A percentile compares a stretch with the other conserved stretches of the same genome.
Conservation (phyloP, 345 rosid genomes). For the Corchorus olitorius region DNA sequence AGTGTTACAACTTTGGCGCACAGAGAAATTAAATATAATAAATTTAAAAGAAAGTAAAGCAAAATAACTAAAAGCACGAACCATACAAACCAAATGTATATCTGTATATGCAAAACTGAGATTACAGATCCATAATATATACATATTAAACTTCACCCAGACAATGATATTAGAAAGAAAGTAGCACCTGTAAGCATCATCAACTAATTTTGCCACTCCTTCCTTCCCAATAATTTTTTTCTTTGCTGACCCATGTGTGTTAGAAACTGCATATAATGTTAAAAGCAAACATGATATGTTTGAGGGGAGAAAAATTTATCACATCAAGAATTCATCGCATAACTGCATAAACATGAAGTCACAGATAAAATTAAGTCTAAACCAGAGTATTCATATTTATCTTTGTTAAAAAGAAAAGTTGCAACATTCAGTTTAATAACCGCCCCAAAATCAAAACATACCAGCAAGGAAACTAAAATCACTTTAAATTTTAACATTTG, state of each 20-base stretch:
- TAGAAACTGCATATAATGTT: slow-evolving; percentile 21
- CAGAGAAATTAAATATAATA: neutral
- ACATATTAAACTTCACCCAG: neutral
- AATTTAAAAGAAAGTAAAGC: neutral
- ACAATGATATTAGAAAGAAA: neutral
- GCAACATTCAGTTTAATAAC: neutral
- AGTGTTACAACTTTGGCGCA: neutral
- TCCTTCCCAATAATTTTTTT: slow-evolving; percentile 23
- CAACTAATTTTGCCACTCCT: slow-evolving; percentile 33
- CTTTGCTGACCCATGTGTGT: slow-evolving; percentile 3
- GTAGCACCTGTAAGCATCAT: slow-evolving; percentile 38
- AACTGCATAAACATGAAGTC: neutral
- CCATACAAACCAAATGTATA: neutral
- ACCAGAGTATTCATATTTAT: neutral
- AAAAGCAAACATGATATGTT: neutral
- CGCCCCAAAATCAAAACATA: neutral
- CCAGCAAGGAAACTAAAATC: neutral
- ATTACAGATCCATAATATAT: neutral
- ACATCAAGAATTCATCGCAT: neutral
- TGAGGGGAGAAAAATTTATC: neutral
- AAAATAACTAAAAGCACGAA: neutral
- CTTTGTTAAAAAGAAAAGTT: neutral
- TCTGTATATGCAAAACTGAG: neutral
- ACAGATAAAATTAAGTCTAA: neutral
- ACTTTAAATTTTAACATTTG: neutral